These are phyloP conservation scores for Phytophthora fragariae DNA, from an alignment of 352 stramenopile species.

Conservation along the genomic window DNA sequence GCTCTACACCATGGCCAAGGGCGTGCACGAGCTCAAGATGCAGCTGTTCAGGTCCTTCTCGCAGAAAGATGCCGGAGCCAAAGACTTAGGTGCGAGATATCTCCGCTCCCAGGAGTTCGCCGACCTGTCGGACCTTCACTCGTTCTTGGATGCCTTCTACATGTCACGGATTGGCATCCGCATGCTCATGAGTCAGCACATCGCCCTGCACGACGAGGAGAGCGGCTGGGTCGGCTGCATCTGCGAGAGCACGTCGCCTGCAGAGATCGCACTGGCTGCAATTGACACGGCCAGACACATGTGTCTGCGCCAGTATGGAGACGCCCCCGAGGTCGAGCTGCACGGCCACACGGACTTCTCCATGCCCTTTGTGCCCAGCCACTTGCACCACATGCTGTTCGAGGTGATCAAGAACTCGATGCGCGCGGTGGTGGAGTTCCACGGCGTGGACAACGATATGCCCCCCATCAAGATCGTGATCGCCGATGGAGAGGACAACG, in stretches of 20 bases:
- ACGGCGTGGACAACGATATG: conserved; percentile 98
- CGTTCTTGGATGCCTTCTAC: conserved; percentile 99
- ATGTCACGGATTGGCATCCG: conserved; percentile 99
- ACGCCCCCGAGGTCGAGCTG: conserved; percentile 98
- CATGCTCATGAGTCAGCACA: conserved; percentile 99
- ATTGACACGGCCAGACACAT: conserved; percentile 99
- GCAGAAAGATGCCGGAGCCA: conserved; percentile 48
- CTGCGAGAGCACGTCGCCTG: conserved; percentile 96
- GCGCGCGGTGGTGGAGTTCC: conserved; percentile 98
- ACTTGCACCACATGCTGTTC: conserved; percentile 99
- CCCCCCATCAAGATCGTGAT: conserved; percentile 99
- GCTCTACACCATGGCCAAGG: conserved; percentile 99
- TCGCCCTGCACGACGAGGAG: conserved; percentile 95
- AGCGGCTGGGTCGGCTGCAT: conserved; percentile 94
- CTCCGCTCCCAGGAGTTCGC: conserved; percentile 83
- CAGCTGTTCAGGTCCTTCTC: conserved; percentile 82
- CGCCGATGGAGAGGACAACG: conserved; percentile 98
- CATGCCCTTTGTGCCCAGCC: conserved; percentile 97
- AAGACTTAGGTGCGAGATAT: conserved; percentile 76
- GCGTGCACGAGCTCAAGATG: conserved; percentile 97
- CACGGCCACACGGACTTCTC: conserved; percentile 98
- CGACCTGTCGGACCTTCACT: conserved; percentile 95
- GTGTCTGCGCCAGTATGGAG: conserved; percentile 99
- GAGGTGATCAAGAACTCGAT: conserved; percentile 99
- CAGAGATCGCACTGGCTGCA: conserved; percentile 96